Percentiles rank a stretch among this genome's conserved stretches.
Conservation (phyloP, 2,329 filamentous ascomycete genomes). For the Aureobasidium pullulans region DNA sequence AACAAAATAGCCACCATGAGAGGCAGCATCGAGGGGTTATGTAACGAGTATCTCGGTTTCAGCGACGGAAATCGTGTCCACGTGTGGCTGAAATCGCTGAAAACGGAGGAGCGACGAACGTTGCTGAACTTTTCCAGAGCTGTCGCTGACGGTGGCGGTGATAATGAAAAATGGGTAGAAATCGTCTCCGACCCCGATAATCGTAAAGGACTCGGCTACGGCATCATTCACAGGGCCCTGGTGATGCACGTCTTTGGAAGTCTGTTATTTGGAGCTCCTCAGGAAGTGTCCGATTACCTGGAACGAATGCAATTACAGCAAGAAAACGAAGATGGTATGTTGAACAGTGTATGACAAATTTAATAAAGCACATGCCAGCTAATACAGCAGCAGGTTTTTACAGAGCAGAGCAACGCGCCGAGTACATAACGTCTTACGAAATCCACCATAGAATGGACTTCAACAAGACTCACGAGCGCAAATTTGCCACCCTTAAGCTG, state of each 20-base stretch:
- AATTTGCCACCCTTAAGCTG: neutral
- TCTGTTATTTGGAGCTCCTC: slow-evolving; percentile 23
- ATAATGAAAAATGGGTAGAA: slow-evolving; percentile 20
- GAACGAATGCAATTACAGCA: slow-evolving; percentile 31
- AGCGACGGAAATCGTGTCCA: no score
- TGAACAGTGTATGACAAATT: neutral
- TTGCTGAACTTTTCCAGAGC: slow-evolving; percentile 27
- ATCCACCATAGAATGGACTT: neutral
- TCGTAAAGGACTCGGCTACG: slow-evolving; percentile 22
- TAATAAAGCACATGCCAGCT: neutral
- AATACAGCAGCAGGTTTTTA: slow-evolving; percentile 21
- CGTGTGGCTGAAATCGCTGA: no score
- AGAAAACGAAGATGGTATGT: slow-evolving; percentile 33
- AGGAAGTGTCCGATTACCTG: slow-evolving; percentile 22
- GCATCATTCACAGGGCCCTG: slow-evolving; percentile 23
- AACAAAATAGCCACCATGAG: neutral
- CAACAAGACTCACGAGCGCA: neutral
- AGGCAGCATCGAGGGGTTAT: neutral
- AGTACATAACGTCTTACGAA: slow-evolving; percentile 9
- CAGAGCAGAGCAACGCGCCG: slow-evolving; percentile 21
- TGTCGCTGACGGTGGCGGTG: slow-evolving; percentile 21
- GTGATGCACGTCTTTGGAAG: slow-evolving; percentile 26
- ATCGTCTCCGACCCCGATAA: slow-evolving; percentile 17
- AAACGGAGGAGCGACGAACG: no score
- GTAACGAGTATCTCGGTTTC: neutral